These are phyloP conservation scores for Verbena officinalis DNA, from an alignment of 257 asterid genomes.

Conservation along the genomic window DNA sequence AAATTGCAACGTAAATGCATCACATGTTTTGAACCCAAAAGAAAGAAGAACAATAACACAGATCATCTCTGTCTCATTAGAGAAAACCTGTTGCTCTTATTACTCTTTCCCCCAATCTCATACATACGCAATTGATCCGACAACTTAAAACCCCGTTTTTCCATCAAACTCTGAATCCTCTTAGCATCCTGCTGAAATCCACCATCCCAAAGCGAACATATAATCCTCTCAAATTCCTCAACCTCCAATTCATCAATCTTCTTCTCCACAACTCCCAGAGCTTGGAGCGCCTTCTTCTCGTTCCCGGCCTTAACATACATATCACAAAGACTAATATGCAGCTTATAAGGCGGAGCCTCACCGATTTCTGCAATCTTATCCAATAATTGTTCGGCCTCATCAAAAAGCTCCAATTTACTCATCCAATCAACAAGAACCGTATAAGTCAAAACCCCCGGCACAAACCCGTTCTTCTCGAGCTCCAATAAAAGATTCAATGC, in stretches of 20 bases:
- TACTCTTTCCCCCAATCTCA: slow-evolving; percentile 15
- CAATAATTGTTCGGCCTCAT: slow-evolving; percentile 84
- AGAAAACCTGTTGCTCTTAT: slow-evolving; percentile 17
- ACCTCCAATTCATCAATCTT: slow-evolving; percentile 60
- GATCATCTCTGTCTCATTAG: slow-evolving; percentile 16
- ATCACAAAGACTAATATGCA: slow-evolving; percentile 77
- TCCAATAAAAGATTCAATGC: slow-evolving; percentile 65
- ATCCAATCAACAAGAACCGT: slow-evolving; percentile 83
- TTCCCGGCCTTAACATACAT: slow-evolving; percentile 64
- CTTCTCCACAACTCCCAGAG: slow-evolving; percentile 78
- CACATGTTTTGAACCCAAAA: slow-evolving; percentile 8
- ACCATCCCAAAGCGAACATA: slow-evolving; percentile 51
- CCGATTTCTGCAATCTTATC: slow-evolving; percentile 66
- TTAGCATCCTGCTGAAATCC: slow-evolving; percentile 68
- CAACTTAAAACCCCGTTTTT: slow-evolving; percentile 50
- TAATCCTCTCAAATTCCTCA: slow-evolving; percentile 64
- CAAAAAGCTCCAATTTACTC: slow-evolving; percentile 58
- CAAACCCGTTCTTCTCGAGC: slow-evolving; percentile 75
- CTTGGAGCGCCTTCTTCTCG: slow-evolving; percentile 82
- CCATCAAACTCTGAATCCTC: slow-evolving; percentile 56
- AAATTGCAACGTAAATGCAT: no score
- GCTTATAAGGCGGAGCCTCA: slow-evolving; percentile 74
- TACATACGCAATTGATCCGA: slow-evolving; percentile 29
- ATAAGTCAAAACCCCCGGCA: slow-evolving; percentile 73
- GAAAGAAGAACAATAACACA: neutral